Base-by-base conservation (phyloP, 2,329 filamentous ascomycete species). In the Neocatenulostroma microsporum region DNA sequence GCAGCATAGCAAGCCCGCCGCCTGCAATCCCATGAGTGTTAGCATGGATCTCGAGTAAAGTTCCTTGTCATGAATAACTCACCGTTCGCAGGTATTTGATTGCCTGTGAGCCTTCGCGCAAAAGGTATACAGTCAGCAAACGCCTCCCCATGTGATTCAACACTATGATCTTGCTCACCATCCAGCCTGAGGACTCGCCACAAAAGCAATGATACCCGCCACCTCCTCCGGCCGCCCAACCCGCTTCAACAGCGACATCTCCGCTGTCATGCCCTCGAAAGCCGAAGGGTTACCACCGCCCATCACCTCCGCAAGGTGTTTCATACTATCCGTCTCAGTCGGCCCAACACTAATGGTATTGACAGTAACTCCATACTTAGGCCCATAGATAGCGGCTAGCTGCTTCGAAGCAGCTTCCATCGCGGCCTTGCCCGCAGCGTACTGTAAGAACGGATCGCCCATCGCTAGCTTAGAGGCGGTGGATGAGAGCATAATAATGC, bases 401-500 rank as follows among this genome's bases (percentile, higher is more conserved):
- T 39, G 40, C 2, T 38, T 34, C 5, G 27, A 15, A 11, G 40
- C 39, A 6, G 42, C 21, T 13, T 44, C 39, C 17, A 41, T 31
- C 11, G 39, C 41, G 7, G 41, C 39, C 23, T 44, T 44, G 3
- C 23, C 35, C 5, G 29, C 41, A 4, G 30, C 32, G 20, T 44
- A 44, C 4, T 26, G n/a, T 4, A 39, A 12, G 10, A 36, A 7
- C 4, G 42, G 42, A 31, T 44, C 42, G 8, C 30, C 30, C 4
- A n/a, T 21, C 2, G 39, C 30, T 6, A 32, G 10, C 23, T 34
- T 41, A 20, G 37, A 41, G 15, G 39, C 20, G 5, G 17, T 31
- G n/a, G 34, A 41, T 11, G 39, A 41, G n/a, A 44, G 10, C 30
- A 44, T 18, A n/a, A 44, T 33, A 21, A 44, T 39, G 11, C 42